Conservation (phyloP, 1,284 basidiomycete species). For the Sanghuangporus sanghuang region DNA sequence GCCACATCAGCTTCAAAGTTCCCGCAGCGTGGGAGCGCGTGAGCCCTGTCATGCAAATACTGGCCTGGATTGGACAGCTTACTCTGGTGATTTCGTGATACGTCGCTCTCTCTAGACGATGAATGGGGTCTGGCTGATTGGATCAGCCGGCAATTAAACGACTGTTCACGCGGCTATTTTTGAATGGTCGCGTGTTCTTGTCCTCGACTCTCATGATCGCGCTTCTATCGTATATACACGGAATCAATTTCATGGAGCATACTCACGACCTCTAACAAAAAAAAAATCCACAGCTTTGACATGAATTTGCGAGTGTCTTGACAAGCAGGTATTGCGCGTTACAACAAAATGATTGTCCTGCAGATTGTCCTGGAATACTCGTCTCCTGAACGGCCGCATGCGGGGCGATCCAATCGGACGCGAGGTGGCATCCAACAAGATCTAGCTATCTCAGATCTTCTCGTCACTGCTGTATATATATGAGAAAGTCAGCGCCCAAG, state of each 20-base stretch:
- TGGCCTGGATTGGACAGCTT: neutral
- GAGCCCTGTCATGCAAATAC: neutral
- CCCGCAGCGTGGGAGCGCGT: neutral
- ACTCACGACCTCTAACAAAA: neutral
- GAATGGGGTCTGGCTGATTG: neutral
- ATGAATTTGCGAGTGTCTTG: too few relatives aligned
- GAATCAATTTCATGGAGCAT: neutral
- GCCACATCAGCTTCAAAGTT: neutral
- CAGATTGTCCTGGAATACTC: neutral
- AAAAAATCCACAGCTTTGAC: neutral
- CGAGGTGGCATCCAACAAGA: neutral
- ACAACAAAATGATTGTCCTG: neutral
- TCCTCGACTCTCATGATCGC: neutral
- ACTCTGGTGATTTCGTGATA: too few relatives aligned
- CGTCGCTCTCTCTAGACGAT: too few relatives aligned
- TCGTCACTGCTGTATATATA: neutral
- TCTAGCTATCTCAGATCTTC: neutral
- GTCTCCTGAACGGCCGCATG: neutral
- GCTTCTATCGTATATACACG: neutral
- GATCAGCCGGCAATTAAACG: neutral
- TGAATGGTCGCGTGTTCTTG: neutral
- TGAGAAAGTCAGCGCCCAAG: neutral
- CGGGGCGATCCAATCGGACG: neutral
- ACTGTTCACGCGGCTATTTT: neutral
- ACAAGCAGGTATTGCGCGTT: too few relatives aligned